Conservation (phyloP, 768 basidiomycete genomes). For the Rhizopogon sp. region DNA sequence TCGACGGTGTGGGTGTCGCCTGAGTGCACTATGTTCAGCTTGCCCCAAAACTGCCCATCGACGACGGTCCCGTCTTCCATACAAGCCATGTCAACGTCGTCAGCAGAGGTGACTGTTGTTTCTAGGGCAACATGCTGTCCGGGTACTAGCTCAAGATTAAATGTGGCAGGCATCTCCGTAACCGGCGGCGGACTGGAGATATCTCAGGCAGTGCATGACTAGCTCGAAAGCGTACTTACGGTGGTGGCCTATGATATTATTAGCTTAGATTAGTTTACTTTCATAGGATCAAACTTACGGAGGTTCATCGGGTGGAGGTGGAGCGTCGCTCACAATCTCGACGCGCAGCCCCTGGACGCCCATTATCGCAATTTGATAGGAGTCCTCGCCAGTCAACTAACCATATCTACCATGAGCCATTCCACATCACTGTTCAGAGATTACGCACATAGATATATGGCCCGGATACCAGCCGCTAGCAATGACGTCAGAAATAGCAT, state of each 20-base stretch:
- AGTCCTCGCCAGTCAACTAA: slow-evolving; percentile 80
- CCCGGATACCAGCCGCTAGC: slow-evolving; percentile 71
- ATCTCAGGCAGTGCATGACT: slow-evolving; percentile 10
- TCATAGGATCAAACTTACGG: slow-evolving; percentile 48
- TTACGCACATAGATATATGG: slow-evolving; percentile 76
- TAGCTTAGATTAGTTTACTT: slow-evolving; percentile 5
- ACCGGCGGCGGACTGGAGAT: slow-evolving; percentile 59
- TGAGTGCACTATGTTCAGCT: slow-evolving; percentile 75
- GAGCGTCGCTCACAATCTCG: slow-evolving; percentile 81
- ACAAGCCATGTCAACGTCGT: slow-evolving; percentile 85
- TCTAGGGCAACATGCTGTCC: slow-evolving; percentile 80
- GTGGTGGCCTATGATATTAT: slow-evolving; percentile 36
- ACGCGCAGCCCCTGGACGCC: slow-evolving; percentile 79
- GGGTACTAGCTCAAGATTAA: slow-evolving; percentile 75
- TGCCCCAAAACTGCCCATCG: slow-evolving; percentile 85
- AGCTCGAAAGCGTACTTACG: slow-evolving; percentile 31
- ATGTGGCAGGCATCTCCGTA: slow-evolving; percentile 81
- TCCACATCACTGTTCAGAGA: slow-evolving; percentile 10
- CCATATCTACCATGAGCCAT: slow-evolving; percentile 16
- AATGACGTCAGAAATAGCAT: slow-evolving; percentile 17
- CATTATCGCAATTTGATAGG: slow-evolving; percentile 84
- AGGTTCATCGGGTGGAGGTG: slow-evolving; percentile 80
- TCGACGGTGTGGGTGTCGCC: slow-evolving; percentile 78
- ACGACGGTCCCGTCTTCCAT: slow-evolving; percentile 88
- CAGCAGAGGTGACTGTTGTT: slow-evolving; percentile 68